Evolutionary conservation across 495 filamentous ascomycete species (phyloP).

Genomic region (Chlorociboria aeruginascens): DNA sequence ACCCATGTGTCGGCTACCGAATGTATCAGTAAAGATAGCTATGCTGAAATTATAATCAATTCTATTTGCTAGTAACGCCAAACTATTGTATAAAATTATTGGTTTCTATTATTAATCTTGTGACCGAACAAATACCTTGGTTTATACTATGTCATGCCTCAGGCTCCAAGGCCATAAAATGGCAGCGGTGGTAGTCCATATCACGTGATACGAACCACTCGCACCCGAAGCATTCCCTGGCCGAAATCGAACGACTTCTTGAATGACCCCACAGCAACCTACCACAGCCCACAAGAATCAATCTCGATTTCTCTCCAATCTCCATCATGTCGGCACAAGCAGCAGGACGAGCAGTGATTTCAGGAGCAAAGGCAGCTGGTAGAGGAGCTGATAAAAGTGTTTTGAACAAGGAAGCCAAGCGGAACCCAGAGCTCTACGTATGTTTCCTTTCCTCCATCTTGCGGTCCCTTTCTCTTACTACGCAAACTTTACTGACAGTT

Average conservation of each 20-base stretch:
- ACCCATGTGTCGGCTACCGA: too few relatives aligned
- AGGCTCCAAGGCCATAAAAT: too few relatives aligned
- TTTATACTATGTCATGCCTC: too few relatives aligned
- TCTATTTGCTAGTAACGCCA: too few relatives aligned
- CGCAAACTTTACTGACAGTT: neutral
- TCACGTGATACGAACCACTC: neutral
- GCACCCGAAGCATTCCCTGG: neutral
- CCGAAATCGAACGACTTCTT: too few relatives aligned
- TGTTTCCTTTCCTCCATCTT: slow-evolving; percentile 11
- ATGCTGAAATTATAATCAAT: too few relatives aligned
- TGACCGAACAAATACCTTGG: too few relatives aligned
- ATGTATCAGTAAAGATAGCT: too few relatives aligned
- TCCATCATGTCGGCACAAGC: slow-evolving; percentile 41
- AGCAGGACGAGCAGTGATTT: slow-evolving; percentile 32
- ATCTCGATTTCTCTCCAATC: slow-evolving; percentile 1
- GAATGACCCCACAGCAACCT: too few relatives aligned
- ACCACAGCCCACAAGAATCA: neutral
- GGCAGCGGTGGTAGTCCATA: too few relatives aligned
- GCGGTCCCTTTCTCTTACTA: neutral
- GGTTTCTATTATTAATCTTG: too few relatives aligned
- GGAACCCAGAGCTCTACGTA: slow-evolving; percentile 77
- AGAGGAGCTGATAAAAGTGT: slow-evolving; percentile 13
- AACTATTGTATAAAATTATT: too few relatives aligned
- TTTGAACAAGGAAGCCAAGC: slow-evolving; percentile 55
- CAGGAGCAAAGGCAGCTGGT: slow-evolving; percentile 24